Evolutionary conservation across 208 protist species (phyloP), one percentile per base, ranked within the genome.

Genomic region (Trypanosoma conorhini): DNA sequence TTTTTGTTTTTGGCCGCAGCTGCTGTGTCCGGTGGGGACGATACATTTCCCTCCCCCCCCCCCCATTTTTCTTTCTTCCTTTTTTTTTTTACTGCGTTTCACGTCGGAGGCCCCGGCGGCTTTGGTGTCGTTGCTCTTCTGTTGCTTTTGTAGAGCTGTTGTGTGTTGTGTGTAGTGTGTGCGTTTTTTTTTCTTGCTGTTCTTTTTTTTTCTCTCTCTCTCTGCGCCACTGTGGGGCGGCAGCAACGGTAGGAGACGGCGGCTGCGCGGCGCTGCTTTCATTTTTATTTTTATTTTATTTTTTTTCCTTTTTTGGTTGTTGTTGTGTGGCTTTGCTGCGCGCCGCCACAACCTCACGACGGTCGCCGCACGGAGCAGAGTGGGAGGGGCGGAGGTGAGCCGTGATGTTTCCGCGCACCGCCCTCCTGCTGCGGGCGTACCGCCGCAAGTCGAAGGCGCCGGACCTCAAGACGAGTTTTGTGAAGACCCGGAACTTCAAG

Each of bases 401-500:
- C 26, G 38, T 21, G 8, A 93, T 92, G 89, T 58, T 93, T 67
- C 65, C 70, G 10, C 71, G 69, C 30, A 82, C 70, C 51, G 50
- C 61, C 17, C 22, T 79, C 17, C 69, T 86, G 22, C 74, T 77
- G 63, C 85, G 83, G 59, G 52, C 75, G 40, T 87, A 89, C 77
- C 73, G 73, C 64, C 79, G 80, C 62, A 88, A 83, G 26, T 87
- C 81, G 61, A 89, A 89, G 30, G 64, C 74, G 51, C 88, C 87
- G 15, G 81, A 94, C 68, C 83, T 94, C 24, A 81, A 82, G 69
- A 91, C 85, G 9, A 84, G 76, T 70, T 94, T 94, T 72, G 83
- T 80, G 28, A 92, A 93, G 62, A 86, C 85, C 17, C 86, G 73
- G 12, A 93, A 92, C 66, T 86, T 96, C 66, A 89, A 85, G 65